Evolutionary conservation across 257 asterid genomes (phyloP), one percentile per base, ranked within the genome.

Genomic region (Nemophila menziesii): DNA sequence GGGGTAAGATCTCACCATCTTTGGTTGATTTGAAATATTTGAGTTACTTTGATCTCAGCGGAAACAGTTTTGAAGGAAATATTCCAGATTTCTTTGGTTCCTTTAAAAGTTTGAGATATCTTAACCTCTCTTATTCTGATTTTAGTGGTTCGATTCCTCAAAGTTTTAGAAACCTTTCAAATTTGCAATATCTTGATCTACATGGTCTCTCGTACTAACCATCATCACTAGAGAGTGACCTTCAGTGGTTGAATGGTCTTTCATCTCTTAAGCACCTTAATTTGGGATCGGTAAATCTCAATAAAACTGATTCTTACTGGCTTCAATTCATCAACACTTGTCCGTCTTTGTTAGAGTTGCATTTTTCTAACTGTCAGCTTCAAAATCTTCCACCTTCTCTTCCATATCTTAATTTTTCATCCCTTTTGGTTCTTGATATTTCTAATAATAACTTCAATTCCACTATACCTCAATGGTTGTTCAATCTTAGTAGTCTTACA

Each of bases 21-120:
- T 60, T 62, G 44, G 39, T 49, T 8, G 51, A 53, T 42, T 49
- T 62, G 45, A 52, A 39, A 19, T 9, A 23, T 41, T 57, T 62
- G 49, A 55, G 14, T 7, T 2, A 44, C 33, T 48, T 62, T 7
- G 63, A 67, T 29, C 24, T 62, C 36, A 22, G 50, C 26, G 0
- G 2, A 19, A 67, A 57, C 27, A 23, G 40, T 45, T 62, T 62
- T 24, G 22, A 22, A 18, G 22, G 48, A 5, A 44, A 13, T 7
- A 46, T 67, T 12, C 70, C 57, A 8, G 37, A 33, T 4, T 57
- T 61, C 43, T 29, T 61, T 4, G 37, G 56, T 5, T 57, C 57
- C 0, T 29, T 61, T 8, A 11, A 47, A 17, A 16, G 29, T 4
- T 9, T 61, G n/a, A 44, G 44, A 8, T 33, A 57, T 5, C 20